Base-by-base conservation (phyloP, 176 grass and related monocot genomes). In the Raddia distichophylla region DNA sequence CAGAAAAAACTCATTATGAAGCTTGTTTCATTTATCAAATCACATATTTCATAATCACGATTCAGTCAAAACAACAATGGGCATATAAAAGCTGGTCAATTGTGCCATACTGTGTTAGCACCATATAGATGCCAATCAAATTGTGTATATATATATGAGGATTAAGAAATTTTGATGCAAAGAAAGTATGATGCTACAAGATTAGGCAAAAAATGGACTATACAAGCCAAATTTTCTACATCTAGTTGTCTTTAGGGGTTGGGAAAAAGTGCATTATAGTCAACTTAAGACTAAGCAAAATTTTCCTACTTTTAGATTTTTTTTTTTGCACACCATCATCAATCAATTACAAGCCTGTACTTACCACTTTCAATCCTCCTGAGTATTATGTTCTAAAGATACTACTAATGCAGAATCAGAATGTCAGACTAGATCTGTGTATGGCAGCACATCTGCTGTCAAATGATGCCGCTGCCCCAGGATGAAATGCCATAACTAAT, bases 41-140 rank as follows among this genome's bases (percentile, higher is more conserved):
- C 61, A 48, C 52, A 15, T 5, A 18, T 49, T 35, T 59, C 52
- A 59, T 34, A 3, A 81, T 60, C 57, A 81, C 37, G 60, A 10
- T 60, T 81, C 33, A 50, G 43, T 43, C 71, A 60, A 47, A 70
- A 59, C 8, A 68, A 80, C 16, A 12, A 49, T 10, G 45, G 54
- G 42, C 48, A 64, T 77, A 79, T 18, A 79, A 19, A 60, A 33
- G 42, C n/a, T 49, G 33, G 67, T 58, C 67, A 71, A 60, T 59
- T 81, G 42, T 58, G 32, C 59, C 6, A 15, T 67, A 70, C 13
- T n/a, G 46, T 69, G 46, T 69, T 49, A 60, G 42, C 20, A 70
- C 19, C 68, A 71, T 6, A 71, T 6, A 71, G 42, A 48, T 61
- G 18, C 40, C n/a, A 76, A 76, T 48, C 58, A 76, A 76, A 76